Conservation (phyloP, 2,329 filamentous ascomycete genomes). For the Orbilia blumenaviensis region DNA sequence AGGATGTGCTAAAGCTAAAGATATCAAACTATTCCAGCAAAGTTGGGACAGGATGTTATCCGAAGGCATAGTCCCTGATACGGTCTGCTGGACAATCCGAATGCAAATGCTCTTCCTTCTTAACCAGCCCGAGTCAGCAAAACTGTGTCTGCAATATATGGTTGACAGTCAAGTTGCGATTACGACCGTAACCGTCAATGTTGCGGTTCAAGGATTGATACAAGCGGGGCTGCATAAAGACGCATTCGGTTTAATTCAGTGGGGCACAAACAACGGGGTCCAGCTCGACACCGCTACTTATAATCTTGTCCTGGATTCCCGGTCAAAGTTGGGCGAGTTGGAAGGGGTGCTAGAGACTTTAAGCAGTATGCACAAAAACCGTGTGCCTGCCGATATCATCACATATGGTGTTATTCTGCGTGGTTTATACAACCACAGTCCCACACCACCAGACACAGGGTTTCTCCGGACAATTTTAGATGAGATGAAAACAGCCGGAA, state of each 20-base stretch:
- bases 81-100: conserved; percentile 46
- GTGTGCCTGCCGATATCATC: conserved; percentile 30
- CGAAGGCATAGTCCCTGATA: conserved; percentile 25
- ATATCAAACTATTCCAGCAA: conserved; percentile 34
- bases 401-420: conserved; percentile 42
- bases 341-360: conserved; percentile 2
- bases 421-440: conserved; percentile 26
- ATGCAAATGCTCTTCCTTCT: conserved; percentile 48
- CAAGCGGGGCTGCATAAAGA: conserved; percentile 20
- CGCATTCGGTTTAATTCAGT: conserved; percentile 28
- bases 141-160: conserved; percentile 38
- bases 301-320: conserved; percentile 36
- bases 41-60: conserved; percentile 33
- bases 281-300: conserved; percentile 26
- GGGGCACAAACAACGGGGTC: conserved; percentile 20
- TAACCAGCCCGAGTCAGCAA: conserved; percentile 19
- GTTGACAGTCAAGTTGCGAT: conserved; percentile 25
- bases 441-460: conserved; percentile 9
- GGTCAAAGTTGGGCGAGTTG: conserved; percentile 21
- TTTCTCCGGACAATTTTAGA: conserved; percentile 12
- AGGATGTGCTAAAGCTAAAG: conserved; percentile 37
- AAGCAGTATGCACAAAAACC: conserved; percentile 7
- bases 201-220: conserved; percentile 24
- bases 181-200: conserved; percentile 30
- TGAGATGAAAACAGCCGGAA: conserved; percentile 22